Conservation (phyloP, 192 early-diverging fungal genomes). For the Physocladia obscura region DNA sequence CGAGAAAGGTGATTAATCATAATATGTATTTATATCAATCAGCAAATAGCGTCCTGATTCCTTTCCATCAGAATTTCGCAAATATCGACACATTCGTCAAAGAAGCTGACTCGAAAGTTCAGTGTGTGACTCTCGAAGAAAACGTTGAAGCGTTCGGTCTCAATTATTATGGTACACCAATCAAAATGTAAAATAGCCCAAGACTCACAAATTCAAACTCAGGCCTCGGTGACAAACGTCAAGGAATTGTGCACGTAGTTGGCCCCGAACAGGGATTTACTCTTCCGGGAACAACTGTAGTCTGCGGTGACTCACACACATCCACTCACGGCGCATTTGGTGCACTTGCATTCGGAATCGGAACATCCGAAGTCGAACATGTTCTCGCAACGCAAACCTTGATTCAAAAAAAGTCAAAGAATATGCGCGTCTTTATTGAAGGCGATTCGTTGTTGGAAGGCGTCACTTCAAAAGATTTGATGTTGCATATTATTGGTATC, state of each 20-base stretch:
- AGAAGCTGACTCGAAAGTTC: constrained; percentile 57
- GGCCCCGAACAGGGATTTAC: constrained; percentile 76
- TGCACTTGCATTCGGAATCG: constrained; percentile 72
- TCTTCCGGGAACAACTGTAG: constrained; percentile 70
- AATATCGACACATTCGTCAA: constrained; percentile 61
- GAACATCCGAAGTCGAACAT: constrained; percentile 75
- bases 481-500: constrained; percentile 67
- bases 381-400: constrained; percentile 72
- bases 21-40: not conserved
- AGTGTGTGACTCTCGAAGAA: constrained; percentile 65
- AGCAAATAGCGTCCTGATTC: too few relatives aligned
- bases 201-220: constrained; percentile 35
- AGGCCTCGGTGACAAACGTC: constrained; percentile 66
- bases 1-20: constrained; percentile 4
- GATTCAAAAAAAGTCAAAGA: constrained; percentile 67
- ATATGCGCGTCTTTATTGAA: constrained; percentile 63
- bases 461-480: constrained; percentile 66
- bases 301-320: constrained; percentile 74
- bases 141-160: constrained; percentile 65
- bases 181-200: not conserved
- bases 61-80: constrained; percentile 51
- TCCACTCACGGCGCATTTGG: constrained; percentile 76
- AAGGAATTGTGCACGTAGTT: constrained; percentile 74
- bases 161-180: constrained; percentile 45
- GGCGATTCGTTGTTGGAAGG: constrained; percentile 48